These are phyloP conservation scores for Phyllosticta capitalensis DNA, from an alignment of 2,329 filamentous ascomycete species.

Conservation along the genomic window DNA sequence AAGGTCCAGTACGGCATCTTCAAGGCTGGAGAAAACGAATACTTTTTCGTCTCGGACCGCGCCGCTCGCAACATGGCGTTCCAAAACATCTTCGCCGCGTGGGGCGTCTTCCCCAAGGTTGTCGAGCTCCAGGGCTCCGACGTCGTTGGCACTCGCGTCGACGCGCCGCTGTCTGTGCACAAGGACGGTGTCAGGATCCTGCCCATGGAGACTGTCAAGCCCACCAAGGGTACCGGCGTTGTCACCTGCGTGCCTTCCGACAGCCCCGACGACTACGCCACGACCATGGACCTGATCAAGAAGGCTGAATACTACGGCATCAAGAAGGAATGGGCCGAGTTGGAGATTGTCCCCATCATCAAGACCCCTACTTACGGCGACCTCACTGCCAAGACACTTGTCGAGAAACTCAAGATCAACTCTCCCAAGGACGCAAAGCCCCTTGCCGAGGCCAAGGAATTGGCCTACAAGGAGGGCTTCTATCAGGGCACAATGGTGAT, in stretches of 20 bases:
- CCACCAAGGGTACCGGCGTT: conserved; percentile 91
- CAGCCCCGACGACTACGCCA: conserved; percentile 91
- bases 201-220: conserved; percentile 89
- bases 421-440: conserved; percentile 91
- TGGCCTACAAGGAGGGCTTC: conserved; percentile 94
- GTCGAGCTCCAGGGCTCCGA: conserved; percentile 68
- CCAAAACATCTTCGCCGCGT: conserved; percentile 73
- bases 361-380: conserved; percentile 76
- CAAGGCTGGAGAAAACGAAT: conserved; percentile 58
- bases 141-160: conserved; percentile 77
- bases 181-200: conserved; percentile 76
- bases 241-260: conserved; percentile 94
- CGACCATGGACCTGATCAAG: conserved; percentile 76
- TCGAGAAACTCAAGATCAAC: conserved; percentile 90
- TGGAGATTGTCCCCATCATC: conserved; percentile 73
- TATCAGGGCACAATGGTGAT: conserved; percentile 88
- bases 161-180: conserved; percentile 77
- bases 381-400: conserved; percentile 69
- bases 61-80: conserved; percentile 92
- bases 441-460: conserved; percentile 86
- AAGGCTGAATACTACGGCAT: conserved; percentile 96
- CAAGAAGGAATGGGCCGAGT: conserved; percentile 89
- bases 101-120: conserved; percentile 65
- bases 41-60: conserved; percentile 73
- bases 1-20: conserved; percentile 84